A percentile compares a stretch with the other conserved stretches of the same genome.
These are phyloP conservation scores for Monilinia fructigena DNA, from an alignment of 2,329 filamentous ascomycete genomes.

Conservation along the genomic window DNA sequence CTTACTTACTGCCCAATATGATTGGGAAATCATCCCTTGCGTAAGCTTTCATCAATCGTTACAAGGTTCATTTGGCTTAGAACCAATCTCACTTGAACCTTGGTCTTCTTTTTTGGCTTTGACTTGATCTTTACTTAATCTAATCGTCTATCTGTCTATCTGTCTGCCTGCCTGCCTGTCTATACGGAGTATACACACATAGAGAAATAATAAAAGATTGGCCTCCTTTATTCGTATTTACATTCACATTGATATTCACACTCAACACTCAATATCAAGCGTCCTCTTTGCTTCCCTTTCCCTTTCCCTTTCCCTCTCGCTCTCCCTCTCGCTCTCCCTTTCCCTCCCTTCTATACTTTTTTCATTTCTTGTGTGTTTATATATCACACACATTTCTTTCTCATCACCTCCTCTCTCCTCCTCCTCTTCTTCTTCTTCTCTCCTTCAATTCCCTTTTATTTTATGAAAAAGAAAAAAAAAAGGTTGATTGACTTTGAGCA, in stretches of 20 bases:
- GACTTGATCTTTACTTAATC: not conserved
- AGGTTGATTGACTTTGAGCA: not conserved
- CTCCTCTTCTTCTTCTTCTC: too few relatives aligned
- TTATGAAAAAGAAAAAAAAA: slow-evolving; percentile 1
- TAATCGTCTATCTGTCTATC: not conserved
- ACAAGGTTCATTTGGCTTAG: too few relatives aligned
- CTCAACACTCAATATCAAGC: not conserved
- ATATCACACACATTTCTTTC: not conserved
- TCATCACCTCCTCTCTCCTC: not conserved
- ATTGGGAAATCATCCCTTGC: too few relatives aligned
- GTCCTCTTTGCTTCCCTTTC: not conserved
- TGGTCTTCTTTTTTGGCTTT: not conserved
- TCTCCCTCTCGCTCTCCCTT: not conserved
- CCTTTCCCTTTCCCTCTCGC: not conserved
- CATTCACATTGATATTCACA: too few relatives aligned
- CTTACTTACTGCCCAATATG: too few relatives aligned
- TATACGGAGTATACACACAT: too few relatives aligned
- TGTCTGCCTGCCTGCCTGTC: too few relatives aligned
- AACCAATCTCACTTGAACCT: too few relatives aligned
- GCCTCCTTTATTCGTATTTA: slow-evolving; percentile 19
- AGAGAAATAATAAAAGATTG: not conserved
- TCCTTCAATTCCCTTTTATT: not conserved
- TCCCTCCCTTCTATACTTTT: not conserved
- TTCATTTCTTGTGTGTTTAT: not conserved
- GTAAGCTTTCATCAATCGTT: too few relatives aligned